Conservation (phyloP, 306 rosid species). For the Biancaea sappan region DNA sequence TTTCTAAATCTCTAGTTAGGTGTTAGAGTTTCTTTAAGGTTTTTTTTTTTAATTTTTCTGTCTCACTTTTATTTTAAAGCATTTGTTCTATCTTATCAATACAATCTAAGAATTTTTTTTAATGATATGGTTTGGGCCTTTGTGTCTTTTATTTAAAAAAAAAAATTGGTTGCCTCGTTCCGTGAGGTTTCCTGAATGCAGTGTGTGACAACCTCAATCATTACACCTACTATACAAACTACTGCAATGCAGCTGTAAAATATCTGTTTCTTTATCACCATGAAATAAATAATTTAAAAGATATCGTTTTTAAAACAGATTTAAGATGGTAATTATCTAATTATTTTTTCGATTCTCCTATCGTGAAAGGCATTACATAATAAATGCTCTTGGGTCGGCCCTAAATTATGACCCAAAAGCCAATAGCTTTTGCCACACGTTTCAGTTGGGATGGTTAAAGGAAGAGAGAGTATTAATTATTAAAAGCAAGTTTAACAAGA, state of each 20-base stretch:
- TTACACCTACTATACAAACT: neutral
- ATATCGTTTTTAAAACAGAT: neutral
- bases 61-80: no score
- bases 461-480: neutral
- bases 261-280: neutral
- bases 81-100: no score
- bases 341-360: neutral
- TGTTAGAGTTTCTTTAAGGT: no score
- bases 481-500: no score
- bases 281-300: neutral
- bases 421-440: neutral
- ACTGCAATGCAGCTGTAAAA: neutral
- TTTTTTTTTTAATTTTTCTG: no score
- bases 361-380: neutral
- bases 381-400: neutral
- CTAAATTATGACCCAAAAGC: neutral
- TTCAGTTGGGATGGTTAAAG: neutral
- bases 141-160: no score
- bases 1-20: no score
- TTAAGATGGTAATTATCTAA: neutral
- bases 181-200: no score
- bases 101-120: no score
- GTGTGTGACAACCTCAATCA: slow-evolving; percentile 7
- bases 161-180: no score
- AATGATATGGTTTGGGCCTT: no score